A percentile compares a stretch with the other conserved stretches of the same genome.
Evolutionary conservation across 495 filamentous ascomycete genomes (phyloP).

Genomic region (Lophiostoma macrostomum): DNA sequence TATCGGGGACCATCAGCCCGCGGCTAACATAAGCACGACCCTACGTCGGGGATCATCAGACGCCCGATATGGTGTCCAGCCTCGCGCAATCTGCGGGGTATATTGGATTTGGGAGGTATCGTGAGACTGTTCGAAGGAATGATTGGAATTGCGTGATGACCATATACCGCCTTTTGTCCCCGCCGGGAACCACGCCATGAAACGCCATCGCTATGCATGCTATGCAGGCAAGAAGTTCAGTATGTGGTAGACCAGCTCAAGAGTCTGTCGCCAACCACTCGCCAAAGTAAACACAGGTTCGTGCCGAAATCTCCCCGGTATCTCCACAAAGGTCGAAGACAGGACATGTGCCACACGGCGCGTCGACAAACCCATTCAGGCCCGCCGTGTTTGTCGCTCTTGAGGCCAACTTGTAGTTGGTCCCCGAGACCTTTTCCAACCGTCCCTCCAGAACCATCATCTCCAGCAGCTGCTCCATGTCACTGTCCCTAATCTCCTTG

Average conservation of each 20-base stretch:
- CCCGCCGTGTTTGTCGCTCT: slow-evolving; percentile 21
- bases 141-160: too few relatives aligned
- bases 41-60: too few relatives aligned
- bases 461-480: slow-evolving; percentile 77
- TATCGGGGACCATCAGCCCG: too few relatives aligned
- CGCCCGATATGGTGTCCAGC: too few relatives aligned
- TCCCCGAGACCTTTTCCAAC: slow-evolving; percentile 49
- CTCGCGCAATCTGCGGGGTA: too few relatives aligned
- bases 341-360: slow-evolving; percentile 87
- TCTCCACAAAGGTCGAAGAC: slow-evolving; percentile 91
- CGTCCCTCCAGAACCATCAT: slow-evolving; percentile 82
- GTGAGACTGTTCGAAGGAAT: too few relatives aligned
- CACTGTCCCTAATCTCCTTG: slow-evolving; percentile 64
- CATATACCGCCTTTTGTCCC: background rate
- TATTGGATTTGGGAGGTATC: too few relatives aligned
- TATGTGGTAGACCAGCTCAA: background rate
- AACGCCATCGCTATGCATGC: slow-evolving; percentile 1
- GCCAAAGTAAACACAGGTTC: slow-evolving; percentile 86
- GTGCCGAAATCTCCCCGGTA: slow-evolving; percentile 81
- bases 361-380: slow-evolving; percentile 72
- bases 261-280: slow-evolving; percentile 59
- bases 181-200: background rate
- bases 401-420: slow-evolving; percentile 14
- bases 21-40: too few relatives aligned
- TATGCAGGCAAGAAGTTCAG: background rate